Conservation (phyloP, 768 basidiomycete genomes). For the Tylopilus vinaceipallidus region DNA sequence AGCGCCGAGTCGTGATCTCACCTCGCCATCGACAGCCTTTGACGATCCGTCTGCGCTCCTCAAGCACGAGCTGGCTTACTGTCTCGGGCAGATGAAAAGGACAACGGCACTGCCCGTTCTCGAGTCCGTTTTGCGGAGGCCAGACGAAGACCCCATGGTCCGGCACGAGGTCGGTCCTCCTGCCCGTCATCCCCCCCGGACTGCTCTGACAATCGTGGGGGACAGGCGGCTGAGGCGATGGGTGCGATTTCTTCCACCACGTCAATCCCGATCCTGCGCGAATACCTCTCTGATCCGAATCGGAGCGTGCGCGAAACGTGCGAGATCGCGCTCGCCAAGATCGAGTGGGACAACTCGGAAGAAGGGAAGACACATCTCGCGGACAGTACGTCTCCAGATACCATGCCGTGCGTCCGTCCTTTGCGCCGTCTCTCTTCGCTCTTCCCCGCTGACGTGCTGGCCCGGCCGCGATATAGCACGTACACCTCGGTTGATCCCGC, state of each 20-base stretch:
- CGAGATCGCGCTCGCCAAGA: conserved; percentile 94
- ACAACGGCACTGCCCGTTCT: conserved; percentile 73
- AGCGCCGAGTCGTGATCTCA: neutral
- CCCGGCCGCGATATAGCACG: conserved; percentile 38
- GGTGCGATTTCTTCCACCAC: conserved; percentile 79
- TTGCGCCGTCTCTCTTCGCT: neutral
- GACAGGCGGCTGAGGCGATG: conserved; percentile 95
- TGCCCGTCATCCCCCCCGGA: neutral
- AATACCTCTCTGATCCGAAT: conserved; percentile 70
- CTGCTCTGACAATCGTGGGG: conserved; percentile 14
- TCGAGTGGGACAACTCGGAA: conserved; percentile 85
- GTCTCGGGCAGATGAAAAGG: conserved; percentile 87
- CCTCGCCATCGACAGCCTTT: conserved; percentile 55
- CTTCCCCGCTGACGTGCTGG: neutral
- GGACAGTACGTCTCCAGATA: conserved; percentile 29
- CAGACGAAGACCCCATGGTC: conserved; percentile 89
- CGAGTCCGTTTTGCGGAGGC: conserved; percentile 69
- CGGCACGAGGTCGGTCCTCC: conserved; percentile 76
- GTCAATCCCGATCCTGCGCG: conserved; percentile 66
- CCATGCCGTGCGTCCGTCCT: conserved; percentile 35
- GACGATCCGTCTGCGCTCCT: conserved; percentile 83
- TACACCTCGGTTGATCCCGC: conserved; percentile 91
- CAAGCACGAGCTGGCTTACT: conserved; percentile 97
- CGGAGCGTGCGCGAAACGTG: conserved; percentile 90
- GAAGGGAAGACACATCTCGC: conserved; percentile 55